Conservation (phyloP, 2,329 filamentous ascomycete genomes). For the Colletotrichum sp. region DNA sequence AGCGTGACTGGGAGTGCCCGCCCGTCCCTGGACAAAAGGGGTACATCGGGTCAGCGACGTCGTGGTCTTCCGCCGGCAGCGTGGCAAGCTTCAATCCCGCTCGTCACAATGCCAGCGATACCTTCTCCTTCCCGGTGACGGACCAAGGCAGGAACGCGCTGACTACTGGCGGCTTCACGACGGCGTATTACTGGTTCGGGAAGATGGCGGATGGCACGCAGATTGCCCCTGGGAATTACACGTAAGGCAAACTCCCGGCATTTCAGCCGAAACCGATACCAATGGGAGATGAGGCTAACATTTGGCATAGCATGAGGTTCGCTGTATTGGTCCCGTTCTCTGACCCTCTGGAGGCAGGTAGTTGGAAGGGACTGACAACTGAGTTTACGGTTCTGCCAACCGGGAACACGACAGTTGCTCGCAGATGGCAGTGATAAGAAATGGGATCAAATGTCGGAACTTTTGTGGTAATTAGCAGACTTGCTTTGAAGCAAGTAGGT, state of each 20-base stretch:
- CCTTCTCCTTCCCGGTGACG: conserved; percentile 37
- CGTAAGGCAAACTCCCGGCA: conserved; percentile 25
- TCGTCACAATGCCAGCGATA: conserved; percentile 40
- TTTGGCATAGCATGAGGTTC: neutral
- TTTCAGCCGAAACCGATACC: accelerated
- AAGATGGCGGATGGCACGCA: conserved; percentile 44
- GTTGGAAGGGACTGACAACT: conserved; percentile 16
- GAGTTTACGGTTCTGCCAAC: neutral
- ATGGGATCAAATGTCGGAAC: neutral
- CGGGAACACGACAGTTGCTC: neutral
- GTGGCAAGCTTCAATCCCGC: conserved; percentile 33
- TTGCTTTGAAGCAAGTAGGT: neutral
- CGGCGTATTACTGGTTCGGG: conserved; percentile 45
- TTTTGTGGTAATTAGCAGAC: neutral
- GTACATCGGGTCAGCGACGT: conserved; percentile 45
- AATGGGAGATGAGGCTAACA: neutral
- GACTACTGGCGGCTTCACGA: conserved; percentile 34
- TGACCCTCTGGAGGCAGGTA: neutral
- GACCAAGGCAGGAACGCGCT: conserved; percentile 28
- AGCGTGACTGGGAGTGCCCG: conserved; percentile 46
- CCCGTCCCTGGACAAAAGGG: conserved; percentile 38
- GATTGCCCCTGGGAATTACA: conserved; percentile 44
- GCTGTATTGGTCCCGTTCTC: conserved; percentile 4
- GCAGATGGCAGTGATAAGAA: neutral
- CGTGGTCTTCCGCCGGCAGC: conserved; percentile 31